Conservation (phyloP, 2,329 filamentous ascomycete species). For the Dothistroma pini region DNA sequence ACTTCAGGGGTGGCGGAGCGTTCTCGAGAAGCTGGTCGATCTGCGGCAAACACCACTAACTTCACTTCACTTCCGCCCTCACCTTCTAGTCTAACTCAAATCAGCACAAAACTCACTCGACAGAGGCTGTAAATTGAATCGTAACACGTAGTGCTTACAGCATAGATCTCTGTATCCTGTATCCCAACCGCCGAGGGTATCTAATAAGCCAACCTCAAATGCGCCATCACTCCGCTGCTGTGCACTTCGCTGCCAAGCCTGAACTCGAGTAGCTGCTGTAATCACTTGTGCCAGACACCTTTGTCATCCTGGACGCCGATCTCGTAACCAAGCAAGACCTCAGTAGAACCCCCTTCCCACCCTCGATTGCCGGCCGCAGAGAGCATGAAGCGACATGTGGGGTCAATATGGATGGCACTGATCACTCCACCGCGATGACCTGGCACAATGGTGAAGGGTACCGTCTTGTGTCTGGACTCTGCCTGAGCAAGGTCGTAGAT, state of each 20-base stretch:
- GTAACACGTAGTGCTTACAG: neutral
- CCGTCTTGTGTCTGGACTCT: constrained; percentile 66
- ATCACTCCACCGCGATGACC: constrained; percentile 87
- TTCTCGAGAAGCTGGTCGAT: neutral
- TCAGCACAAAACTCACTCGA: neutral
- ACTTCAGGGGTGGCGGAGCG: neutral
- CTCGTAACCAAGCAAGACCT: constrained; percentile 92
- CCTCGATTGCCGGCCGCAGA: constrained; percentile 87
- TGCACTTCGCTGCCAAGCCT: neutral
- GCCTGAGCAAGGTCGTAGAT: constrained; percentile 77
- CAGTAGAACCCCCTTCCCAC: constrained; percentile 84
- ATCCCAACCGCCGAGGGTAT: constrained; percentile 1
- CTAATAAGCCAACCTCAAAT: neutral
- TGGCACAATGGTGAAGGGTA: constrained; percentile 94
- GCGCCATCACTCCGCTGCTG: constrained; percentile 2
- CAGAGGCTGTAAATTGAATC: neutral
- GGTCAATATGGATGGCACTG: constrained; percentile 79
- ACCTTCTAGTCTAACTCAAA: neutral
- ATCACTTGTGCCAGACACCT: constrained; percentile 31
- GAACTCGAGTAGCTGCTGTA: neutral
- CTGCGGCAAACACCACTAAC: neutral
- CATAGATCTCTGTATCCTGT: neutral
- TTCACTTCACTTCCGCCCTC: neutral
- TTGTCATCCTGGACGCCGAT: constrained; percentile 50
- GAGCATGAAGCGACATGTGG: constrained; percentile 84